Evolutionary conservation across 2,329 filamentous ascomycete genomes (phyloP).

Genomic region (Pseudopyrenochaeta lycopersici): DNA sequence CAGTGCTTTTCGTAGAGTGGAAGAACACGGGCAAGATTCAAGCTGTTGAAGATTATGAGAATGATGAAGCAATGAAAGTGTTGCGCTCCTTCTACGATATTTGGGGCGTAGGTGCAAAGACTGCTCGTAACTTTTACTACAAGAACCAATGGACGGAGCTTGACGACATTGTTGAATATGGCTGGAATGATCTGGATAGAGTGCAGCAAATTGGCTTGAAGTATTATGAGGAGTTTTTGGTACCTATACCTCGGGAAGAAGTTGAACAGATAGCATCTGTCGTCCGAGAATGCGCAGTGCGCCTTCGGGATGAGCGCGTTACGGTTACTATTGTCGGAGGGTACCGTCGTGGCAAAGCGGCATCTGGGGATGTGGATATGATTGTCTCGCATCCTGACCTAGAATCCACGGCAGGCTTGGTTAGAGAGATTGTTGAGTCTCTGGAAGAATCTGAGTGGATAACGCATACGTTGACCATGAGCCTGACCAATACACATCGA

Average conservation of each 20-base stretch:
- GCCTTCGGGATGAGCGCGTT: constrained; percentile 63
- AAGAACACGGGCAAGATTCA: constrained; percentile 67
- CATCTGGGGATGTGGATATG: constrained; percentile 84
- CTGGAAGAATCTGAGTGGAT: constrained; percentile 77
- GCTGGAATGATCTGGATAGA: constrained; percentile 77
- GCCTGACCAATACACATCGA: constrained; percentile 74
- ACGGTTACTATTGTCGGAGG: constrained; percentile 77
- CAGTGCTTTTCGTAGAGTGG: constrained; percentile 80
- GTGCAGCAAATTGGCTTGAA: constrained; percentile 95
- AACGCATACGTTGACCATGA: constrained; percentile 81
- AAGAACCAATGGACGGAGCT: constrained; percentile 80
- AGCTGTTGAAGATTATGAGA: constrained; percentile 71
- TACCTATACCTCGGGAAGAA: constrained; percentile 75
- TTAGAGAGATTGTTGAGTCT: constrained; percentile 73
- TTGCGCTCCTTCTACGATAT: constrained; percentile 81
- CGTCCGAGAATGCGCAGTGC: constrained; percentile 73
- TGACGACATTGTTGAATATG: constrained; percentile 84
- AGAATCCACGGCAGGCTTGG: constrained; percentile 71
- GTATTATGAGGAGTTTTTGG: constrained; percentile 85
- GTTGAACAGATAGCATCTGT: constrained; percentile 72
- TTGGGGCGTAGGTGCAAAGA: constrained; percentile 89
- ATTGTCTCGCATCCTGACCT: constrained; percentile 82
- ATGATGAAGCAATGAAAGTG: constrained; percentile 70
- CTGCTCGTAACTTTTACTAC: constrained; percentile 82
- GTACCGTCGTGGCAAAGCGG: constrained; percentile 78